Percentiles rank a stretch among this genome's conserved stretches.
phyloP scores from a whole-genome alignment of 495 filamentous ascomycete genomes.

The Xylaria venustula region DNA sequence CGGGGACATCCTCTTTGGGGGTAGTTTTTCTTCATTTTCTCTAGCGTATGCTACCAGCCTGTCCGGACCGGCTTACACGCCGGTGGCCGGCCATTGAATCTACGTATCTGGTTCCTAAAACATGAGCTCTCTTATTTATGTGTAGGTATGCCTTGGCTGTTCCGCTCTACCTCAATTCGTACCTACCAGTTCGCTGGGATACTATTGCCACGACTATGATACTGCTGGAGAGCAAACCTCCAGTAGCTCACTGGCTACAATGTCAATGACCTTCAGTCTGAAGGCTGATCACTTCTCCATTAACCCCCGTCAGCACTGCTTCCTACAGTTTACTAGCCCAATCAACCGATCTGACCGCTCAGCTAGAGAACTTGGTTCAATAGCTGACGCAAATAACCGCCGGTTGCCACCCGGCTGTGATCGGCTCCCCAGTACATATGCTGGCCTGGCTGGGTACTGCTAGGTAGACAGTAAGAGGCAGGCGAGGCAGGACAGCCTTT shows the following conservation, averaged over 20 bases:
- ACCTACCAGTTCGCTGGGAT: no score
- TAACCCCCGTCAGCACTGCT: not conserved
- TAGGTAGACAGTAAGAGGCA: not conserved
- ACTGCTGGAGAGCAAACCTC: no score
- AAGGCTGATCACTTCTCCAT: not conserved
- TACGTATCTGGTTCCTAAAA: not conserved
- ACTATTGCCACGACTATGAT: no score
- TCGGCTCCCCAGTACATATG: no score
- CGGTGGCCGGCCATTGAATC: not conserved
- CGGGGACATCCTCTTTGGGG: no score
- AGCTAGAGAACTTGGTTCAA: not conserved
- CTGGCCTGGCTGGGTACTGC: no score
- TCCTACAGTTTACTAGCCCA: not conserved
- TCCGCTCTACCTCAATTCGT: no score
- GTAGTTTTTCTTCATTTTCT: no score
- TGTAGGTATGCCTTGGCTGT: no score
- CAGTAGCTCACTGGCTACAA: no score
- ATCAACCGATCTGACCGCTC: not conserved
- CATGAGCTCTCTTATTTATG: no score
- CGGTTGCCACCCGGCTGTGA: not conserved
- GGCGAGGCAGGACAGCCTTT: not conserved
- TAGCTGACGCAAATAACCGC: not conserved
- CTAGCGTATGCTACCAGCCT: no score
- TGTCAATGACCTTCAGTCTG: not conserved
- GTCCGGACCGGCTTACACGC: not conserved